Base-by-base conservation (phyloP, 805 yeast genomes). In the Ogataea glucozyma region DNA sequence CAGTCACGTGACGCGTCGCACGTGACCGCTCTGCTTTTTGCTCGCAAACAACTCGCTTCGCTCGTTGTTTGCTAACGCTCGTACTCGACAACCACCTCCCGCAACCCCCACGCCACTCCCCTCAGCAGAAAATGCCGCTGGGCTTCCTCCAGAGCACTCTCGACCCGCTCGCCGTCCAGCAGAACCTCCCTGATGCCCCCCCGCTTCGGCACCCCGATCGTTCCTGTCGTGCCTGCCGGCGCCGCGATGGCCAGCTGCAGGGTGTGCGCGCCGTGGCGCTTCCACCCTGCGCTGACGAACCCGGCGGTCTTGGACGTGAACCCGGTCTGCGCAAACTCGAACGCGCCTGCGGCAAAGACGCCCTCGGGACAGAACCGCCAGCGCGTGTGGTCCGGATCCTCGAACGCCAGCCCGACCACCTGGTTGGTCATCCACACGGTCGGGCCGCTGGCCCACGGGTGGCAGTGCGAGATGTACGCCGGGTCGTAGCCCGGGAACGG, bases 381-480 rank as follows among this genome's bases (percentile, higher is more conserved):
- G 5, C 17, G 11, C 3, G 38, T 23, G 21, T 34, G 38, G 29
- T 34, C 38, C 4, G 38, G 16, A 16, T 34, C n/a, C 21, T 8
- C 26, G 20, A 34, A 34, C 20, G 18, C 19, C 7, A 34, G 22
- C 18, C 38, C 38, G 14, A 34, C 38, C 3, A 34, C 17, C 29
- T 34, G 38, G 16, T 24, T 22, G 6, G 38, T 34, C 27, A 34
- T 34, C 38, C 38, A 34, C 4, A 34, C 38, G 8, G 38, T 34
- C 8, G 38, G 38, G 2, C 38, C 38, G 13, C 38, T 34, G 13
- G 38, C 38, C 38, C 38, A 34, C 4, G 38, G 38, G 20, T 34
- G 38, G 17, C 38, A 34, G 16, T 34, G 38, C 21, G 38, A 34
- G 20, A 34, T 34, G 38, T 34, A 34, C 29, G 38, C 38, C 21